Evolutionary conservation across 2,329 filamentous ascomycete genomes (phyloP), one percentile per base, ranked within the genome.

Genomic region (Xylaria sp.): DNA sequence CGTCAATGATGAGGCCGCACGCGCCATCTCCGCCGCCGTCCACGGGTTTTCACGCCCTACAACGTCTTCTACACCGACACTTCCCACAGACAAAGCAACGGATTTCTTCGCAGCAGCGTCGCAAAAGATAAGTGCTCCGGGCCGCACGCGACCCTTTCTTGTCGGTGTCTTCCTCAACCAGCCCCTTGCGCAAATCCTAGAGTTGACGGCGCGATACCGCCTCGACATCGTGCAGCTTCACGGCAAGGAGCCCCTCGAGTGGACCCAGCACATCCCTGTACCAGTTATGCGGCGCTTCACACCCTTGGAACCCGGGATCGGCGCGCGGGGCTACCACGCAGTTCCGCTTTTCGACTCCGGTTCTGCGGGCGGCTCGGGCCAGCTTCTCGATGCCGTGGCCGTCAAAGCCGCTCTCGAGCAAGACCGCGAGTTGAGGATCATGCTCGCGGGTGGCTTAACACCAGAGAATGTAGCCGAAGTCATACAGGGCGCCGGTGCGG

Each of bases 151-250:
- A 9, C 90, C 95, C 0, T 85, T 96, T 2, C 85, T 99, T 0
- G 96, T 97, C 4, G 96, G 96, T 65, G 95, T 99, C 1, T 99
- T 99, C 83, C 91, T 93, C 75, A 92, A 98, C 78, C 95, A 98
- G 77, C 89, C 95, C 0, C 84, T 99, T 9, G 87, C 89, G 42
- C 93, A 97, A 74, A 85, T 99, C 6, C 84, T 98, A 59, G 87
- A 90, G 70, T 89, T 95, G 78, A 92, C 97, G 74, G 88, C 88
- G 71, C 84, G 89, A 12, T 89, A 97, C 72, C 85, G 86, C 54
- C 87, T 99, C 51, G 96, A 99, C 78, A 83, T 97, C 61, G 93
- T 99, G 6, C 96, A 99, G 78, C 87, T 99, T 1, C 96, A 99
- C 77, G 97, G 96, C 8, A 87, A 91, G 55, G 97, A 99, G 78